Evolutionary conservation across 441 rosid species (phyloP), one percentile per base, ranked within the genome.

Genomic region (Cnidoscolus chayamansa): DNA sequence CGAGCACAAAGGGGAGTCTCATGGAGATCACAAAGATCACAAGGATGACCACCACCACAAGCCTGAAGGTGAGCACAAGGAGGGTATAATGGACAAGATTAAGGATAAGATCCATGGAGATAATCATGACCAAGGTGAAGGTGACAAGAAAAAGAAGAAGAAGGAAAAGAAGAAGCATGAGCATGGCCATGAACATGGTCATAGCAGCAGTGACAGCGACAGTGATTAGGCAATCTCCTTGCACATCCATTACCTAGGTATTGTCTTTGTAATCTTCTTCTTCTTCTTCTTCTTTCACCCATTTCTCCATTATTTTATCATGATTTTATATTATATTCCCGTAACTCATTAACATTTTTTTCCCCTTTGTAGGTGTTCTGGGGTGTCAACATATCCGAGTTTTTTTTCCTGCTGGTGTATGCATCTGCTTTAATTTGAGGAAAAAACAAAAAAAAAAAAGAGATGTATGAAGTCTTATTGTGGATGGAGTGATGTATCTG

Each of bases 101-200:
- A 89, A 92, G 82, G 88, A 86, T 80, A 88, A 93, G 86, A 81
- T 90, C 86, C 90, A 81, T 8, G 85, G 92, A 0, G 88, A 67
- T 25, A 25, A 25, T 35, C 40, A 35, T 1, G 84, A 72, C n/a
- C 80, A 78, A 7, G 65, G 57, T 0, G 80, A 72, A 0, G 78
- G 72, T 12, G 80, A 51, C 32, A 79, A 83, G 74, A 82, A 86
- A 72, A 74, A 85, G 82, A 74, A 84, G 77, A 76, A 86, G 82
- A 71, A 87, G 84, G 57, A 88, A 54, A 78, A 87, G 66, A 80
- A 89, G 84, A 79, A 86, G 77, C 73, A 85, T 5, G 86, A 79
- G 47, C 79, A 86, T 19, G 87, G 84, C 11, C 86, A 86, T 49
- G 80, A 35, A 0, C 84, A 80, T 61, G 85, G 77, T 60, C 82